A percentile compares a stretch with the other conserved stretches of the same genome.
Evolutionary conservation across 208 protist species (phyloP).

Genomic region (Balamuthia mandrillaris): DNA sequence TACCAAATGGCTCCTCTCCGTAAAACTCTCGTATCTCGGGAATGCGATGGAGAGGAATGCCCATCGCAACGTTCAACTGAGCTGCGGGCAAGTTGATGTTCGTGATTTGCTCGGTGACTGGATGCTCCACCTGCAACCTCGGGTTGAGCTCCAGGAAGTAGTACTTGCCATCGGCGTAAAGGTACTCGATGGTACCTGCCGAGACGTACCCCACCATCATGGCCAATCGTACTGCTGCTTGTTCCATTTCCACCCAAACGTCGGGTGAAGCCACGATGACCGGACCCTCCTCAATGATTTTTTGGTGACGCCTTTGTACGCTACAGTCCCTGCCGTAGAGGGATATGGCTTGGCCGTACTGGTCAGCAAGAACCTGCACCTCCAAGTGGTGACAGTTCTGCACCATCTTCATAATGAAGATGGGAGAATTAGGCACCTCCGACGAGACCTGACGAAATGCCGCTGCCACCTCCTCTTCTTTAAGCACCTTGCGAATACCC

Average conservation of each 20-base stretch:
- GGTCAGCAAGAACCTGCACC: conserved; percentile 84
- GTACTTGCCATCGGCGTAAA: conserved; percentile 88
- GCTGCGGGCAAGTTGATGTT: conserved; percentile 91
- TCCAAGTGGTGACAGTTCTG: conserved; percentile 90
- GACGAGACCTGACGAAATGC: conserved; percentile 81
- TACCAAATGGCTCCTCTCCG: conserved; percentile 74
- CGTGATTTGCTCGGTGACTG: conserved; percentile 93
- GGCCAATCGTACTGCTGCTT: conserved; percentile 84
- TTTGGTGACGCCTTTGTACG: conserved; percentile 94
- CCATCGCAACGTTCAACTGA: conserved; percentile 94
- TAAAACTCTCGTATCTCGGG: conserved; percentile 91
- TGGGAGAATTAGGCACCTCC: conserved; percentile 94
- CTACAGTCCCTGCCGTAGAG: conserved; percentile 95
- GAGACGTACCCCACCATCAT: conserved; percentile 87
- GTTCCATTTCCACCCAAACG: conserved; percentile 85
- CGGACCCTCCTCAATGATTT: conserved; percentile 94
- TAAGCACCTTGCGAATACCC: conserved; percentile 89
- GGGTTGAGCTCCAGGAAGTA: conserved; percentile 97
- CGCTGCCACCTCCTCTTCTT: conserved; percentile 77
- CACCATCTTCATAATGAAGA: conserved; percentile 96
- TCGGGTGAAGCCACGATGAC: conserved; percentile 78
- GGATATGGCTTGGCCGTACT: conserved; percentile 87
- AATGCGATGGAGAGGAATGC: conserved; percentile 89
- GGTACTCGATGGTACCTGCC: conserved; percentile 95
- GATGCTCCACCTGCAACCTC: conserved; percentile 95